Percentiles rank a stretch among this genome's conserved stretches.
Evolutionary conservation across 768 basidiomycete genomes (phyloP).

Genomic region (Agaricus blazei): DNA sequence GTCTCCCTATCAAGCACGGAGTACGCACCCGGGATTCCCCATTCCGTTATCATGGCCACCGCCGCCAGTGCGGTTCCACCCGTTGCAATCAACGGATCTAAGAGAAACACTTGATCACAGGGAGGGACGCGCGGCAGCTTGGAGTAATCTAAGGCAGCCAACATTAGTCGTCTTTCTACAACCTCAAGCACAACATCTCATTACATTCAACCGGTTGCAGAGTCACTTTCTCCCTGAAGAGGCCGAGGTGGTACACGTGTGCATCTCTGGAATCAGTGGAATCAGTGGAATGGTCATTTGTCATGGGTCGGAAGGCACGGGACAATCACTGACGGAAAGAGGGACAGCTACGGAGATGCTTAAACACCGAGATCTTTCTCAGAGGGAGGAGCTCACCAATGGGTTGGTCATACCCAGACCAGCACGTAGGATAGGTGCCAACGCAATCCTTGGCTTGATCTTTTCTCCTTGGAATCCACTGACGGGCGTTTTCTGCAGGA

Average conservation of each 20-base stretch:
- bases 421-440: constrained; percentile 90
- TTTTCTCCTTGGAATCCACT: constrained; percentile 70
- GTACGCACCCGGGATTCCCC: constrained; percentile 66
- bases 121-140: constrained; percentile 75
- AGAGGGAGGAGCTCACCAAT: constrained; percentile 41
- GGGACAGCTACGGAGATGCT: constrained; percentile 39
- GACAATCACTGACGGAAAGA: constrained; percentile 68
- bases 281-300: background rate
- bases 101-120: constrained; percentile 79
- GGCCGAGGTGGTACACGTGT: constrained; percentile 85
- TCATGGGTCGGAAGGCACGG: background rate
- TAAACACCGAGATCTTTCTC: background rate
- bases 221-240: constrained; percentile 82
- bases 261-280: constrained; percentile 43
- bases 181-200: constrained; percentile 12
- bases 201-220: constrained; percentile 89
- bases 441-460: constrained; percentile 74
- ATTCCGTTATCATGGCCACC: constrained; percentile 77
- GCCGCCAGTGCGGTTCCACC: constrained; percentile 91
- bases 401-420: constrained; percentile 93
- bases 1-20: background rate
- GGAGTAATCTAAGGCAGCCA: constrained; percentile 64
- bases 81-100: constrained; percentile 93
- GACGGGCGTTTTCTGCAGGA: constrained; percentile 70
- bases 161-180: background rate